Percentiles rank a stretch among this genome's conserved stretches.
phyloP scores from a whole-genome alignment of 306 rosid species.

The Pueraria montana region DNA sequence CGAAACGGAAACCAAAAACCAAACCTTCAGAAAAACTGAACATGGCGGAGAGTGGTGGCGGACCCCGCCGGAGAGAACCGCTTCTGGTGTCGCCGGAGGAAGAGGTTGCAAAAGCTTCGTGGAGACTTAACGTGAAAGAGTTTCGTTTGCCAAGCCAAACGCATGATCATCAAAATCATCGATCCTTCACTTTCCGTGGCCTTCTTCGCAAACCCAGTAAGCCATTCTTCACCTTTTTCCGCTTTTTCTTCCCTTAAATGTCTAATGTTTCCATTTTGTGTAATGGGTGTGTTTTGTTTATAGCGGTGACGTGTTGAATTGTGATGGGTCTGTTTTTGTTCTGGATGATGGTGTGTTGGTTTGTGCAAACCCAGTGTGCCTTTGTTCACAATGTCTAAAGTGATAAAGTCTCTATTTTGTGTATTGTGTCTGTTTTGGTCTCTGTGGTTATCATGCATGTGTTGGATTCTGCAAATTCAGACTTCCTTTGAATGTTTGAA shows the following conservation, averaged over 20 bases:
- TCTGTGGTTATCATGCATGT: not conserved
- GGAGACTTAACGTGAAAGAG: conserved; percentile 43
- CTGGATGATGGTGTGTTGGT: not conserved
- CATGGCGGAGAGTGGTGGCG: conserved; percentile 20
- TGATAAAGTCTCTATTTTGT: not conserved
- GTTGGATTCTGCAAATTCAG: not conserved
- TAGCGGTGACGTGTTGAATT: not conserved
- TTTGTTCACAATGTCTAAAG: not conserved
- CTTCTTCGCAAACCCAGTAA: conserved; percentile 14
- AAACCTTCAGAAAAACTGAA: not conserved
- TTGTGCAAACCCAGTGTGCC: not conserved
- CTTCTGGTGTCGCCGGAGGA: not conserved
- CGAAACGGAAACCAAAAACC: not conserved
- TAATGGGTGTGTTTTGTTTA: not conserved
- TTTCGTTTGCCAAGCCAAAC: conserved; percentile 22
- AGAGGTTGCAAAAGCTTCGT: not conserved
- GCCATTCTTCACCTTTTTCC: not conserved
- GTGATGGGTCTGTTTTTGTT: not conserved
- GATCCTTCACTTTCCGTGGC: not conserved
- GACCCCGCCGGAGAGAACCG: not conserved
- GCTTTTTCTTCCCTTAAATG: not conserved
- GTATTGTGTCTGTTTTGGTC: not conserved
- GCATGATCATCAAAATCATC: not conserved
- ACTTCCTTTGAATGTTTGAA: not conserved
- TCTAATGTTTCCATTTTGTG: not conserved